Percentiles rank a stretch among this genome's conserved stretches.
phyloP scores from a whole-genome alignment of 768 basidiomycete genomes.

The Daedaleopsis sinensis region DNA sequence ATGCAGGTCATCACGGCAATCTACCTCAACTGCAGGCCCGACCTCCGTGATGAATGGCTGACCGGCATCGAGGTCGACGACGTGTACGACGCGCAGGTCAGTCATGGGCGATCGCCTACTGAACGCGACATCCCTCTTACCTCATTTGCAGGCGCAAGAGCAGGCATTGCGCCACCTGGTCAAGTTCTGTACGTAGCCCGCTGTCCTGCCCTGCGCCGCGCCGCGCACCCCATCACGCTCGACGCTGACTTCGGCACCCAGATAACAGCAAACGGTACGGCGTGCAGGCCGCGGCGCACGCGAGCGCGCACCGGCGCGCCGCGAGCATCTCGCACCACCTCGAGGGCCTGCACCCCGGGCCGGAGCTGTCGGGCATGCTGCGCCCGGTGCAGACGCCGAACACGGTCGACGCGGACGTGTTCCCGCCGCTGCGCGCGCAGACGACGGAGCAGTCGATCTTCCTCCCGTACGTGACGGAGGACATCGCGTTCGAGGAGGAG shows the following conservation, averaged over 20 bases:
- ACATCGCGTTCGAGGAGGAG: constrained; percentile 94
- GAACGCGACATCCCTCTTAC: constrained; percentile 3
- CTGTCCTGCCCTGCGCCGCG: neutral
- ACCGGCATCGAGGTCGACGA: constrained; percentile 92
- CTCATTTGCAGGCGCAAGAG: constrained; percentile 78
- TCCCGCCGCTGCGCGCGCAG: constrained; percentile 90
- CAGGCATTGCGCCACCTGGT: constrained; percentile 91
- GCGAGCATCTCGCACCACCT: constrained; percentile 84
- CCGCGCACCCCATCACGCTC: no score
- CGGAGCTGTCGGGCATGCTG: constrained; percentile 74
- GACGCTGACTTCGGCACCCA: constrained; percentile 32
- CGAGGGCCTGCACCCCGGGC: constrained; percentile 75
- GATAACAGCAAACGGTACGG: constrained; percentile 94
- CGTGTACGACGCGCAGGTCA: constrained; percentile 86
- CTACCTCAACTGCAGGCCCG: constrained; percentile 95
- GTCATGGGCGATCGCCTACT: constrained; percentile 8
- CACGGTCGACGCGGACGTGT: constrained; percentile 84
- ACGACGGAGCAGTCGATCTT: constrained; percentile 83
- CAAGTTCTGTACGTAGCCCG: constrained; percentile 76
- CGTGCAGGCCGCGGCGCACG: constrained; percentile 49
- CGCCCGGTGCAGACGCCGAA: constrained; percentile 78
- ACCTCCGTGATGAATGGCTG: constrained; percentile 97
- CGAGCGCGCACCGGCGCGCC: constrained; percentile 73
- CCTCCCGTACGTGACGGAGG: constrained; percentile 90
- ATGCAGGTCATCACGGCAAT: constrained; percentile 99